Base-by-base conservation (phyloP, 2,329 filamentous ascomycete genomes). In the Herpomyces periplanetae region DNA sequence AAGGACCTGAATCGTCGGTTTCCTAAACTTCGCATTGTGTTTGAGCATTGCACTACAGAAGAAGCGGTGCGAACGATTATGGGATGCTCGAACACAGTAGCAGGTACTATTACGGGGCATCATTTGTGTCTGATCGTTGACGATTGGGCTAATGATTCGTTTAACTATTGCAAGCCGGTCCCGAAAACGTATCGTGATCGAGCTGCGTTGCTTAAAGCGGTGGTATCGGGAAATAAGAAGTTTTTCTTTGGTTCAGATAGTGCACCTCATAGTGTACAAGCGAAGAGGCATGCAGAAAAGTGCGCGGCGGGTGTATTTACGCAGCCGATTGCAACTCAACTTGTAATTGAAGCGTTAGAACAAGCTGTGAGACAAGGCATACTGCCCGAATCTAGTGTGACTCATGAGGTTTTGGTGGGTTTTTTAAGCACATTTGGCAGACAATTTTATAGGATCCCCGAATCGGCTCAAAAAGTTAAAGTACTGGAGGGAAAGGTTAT, bases 41-140 rank as follows among this genome's bases (percentile, higher is more conserved):
- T 80, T 17, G 66, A 88, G 42, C 73, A 88, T 41, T 84, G 68
- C 45, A 73, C 69, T 5, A 84, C 69, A 1, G 58, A 56, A 1
- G 66, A 63, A 1, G 73, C 71, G 0, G 45, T 87, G 3, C 53
- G 63, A 25, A 59, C 68, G 1, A 73, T 88, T 13, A 44, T 51
- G 7, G 13, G 13, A 10, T 84, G 69, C 31, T 68, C 69, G 0
- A 51, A 59, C 8, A 64, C 52, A 3, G 75, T 88, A 10, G 61
- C 51, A 0, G 60, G 50, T 3, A 75, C 65, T 5, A 69, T 85
- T 27, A 87, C 71, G 0, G 65, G 68, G 2, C 71, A 87, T 32
- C 71, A 87, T 31, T 45, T 85, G 10, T 69, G 54, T 27, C 47
- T 88, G 13, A 68, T 62, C 6, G 56, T 66, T 8, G 62, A 80